These are phyloP conservation scores for Wickerhamomyces mucosus DNA, from an alignment of 805 yeast species.

Conservation along the genomic window DNA sequence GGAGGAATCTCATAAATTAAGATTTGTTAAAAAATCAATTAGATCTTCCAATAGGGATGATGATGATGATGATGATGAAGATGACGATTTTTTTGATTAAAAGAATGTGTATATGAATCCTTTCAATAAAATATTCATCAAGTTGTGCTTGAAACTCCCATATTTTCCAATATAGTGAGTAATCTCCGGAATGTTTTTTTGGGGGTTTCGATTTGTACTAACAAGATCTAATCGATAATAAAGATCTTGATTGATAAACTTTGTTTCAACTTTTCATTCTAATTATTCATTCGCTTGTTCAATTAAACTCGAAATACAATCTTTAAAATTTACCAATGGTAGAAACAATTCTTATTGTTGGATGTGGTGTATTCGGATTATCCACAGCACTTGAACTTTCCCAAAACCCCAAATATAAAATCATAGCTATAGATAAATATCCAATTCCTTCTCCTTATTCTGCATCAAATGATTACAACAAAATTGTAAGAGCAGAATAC, in stretches of 20 bases:
- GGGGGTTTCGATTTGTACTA: too few species aligned
- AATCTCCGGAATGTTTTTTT: too few species aligned
- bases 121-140: too few species aligned
- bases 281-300: too few species aligned
- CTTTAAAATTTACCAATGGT: too few species aligned
- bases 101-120: too few species aligned
- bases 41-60: conserved; percentile 33
- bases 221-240: too few species aligned
- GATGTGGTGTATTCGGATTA: conserved; percentile 39
- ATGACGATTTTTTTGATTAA: not conserved
- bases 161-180: too few species aligned
- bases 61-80: conserved; percentile 31
- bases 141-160: too few species aligned
- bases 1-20: conserved; percentile 40
- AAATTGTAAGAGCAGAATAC: conserved; percentile 40
- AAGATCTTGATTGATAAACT: too few species aligned
- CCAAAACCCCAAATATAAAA: conserved; percentile 16
- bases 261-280: too few species aligned
- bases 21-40: conserved; percentile 50
- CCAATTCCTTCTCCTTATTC: conserved; percentile 35
- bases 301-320: too few species aligned
- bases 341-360: conserved; percentile 18
- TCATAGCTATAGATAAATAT: conserved; percentile 30
- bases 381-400: conserved; percentile 32
- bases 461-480: conserved; percentile 40